Conservation (phyloP, 805 yeast species). For the Monosporozyma aquatica region DNA sequence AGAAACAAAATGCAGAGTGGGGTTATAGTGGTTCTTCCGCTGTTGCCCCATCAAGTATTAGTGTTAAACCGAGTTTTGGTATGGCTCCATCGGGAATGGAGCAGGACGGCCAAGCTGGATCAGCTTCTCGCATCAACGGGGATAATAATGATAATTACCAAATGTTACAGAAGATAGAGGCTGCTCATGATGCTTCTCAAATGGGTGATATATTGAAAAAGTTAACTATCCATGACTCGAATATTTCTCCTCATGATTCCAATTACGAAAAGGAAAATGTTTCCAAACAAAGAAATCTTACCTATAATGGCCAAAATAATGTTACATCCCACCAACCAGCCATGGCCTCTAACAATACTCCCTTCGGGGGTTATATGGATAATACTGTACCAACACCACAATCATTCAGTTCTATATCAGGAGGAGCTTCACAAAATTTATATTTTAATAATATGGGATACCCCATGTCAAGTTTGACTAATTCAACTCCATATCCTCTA, state of each 20-base stretch:
- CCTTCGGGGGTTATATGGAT: not conserved
- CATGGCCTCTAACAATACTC: not conserved
- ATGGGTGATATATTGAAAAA: not conserved
- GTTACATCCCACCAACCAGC: not conserved
- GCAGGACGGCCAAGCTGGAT: not conserved
- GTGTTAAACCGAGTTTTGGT: constrained; percentile 19
- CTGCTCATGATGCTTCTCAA: not conserved
- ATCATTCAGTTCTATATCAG: not conserved
- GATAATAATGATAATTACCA: no score
- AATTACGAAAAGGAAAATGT: not conserved
- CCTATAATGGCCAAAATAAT: not conserved
- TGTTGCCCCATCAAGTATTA: constrained; percentile 22
- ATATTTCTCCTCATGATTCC: not conserved
- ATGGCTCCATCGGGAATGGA: not conserved
- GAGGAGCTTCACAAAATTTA: not conserved
- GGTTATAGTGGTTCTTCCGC: constrained; percentile 30
- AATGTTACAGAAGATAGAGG: not conserved
- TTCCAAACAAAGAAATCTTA: not conserved
- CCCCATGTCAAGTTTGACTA: not conserved
- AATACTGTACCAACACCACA: not conserved
- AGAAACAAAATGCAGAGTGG: constrained; percentile 7
- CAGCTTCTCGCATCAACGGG: not conserved
- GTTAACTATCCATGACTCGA: not conserved
- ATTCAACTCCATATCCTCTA: not conserved
- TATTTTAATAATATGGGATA: not conserved